A percentile compares a stretch with the other conserved stretches of the same genome.
phyloP scores from a whole-genome alignment of 192 early-diverging fungal species.

The Jimgerdemannia flammicorona region DNA sequence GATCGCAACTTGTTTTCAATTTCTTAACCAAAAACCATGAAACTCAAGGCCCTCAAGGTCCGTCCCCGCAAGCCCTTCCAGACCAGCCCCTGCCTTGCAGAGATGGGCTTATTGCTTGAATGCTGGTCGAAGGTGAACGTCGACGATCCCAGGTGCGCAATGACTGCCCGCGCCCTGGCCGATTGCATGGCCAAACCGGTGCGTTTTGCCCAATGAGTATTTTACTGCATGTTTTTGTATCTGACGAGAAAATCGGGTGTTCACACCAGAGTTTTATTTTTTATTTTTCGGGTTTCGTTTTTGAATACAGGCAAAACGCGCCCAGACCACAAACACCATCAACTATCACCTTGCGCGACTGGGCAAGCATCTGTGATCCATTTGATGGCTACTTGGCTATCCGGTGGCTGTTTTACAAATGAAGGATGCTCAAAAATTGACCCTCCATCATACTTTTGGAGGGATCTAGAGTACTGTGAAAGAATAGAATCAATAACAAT shows the following conservation, averaged over 20 bases:
- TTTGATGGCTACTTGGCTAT: too few relatives aligned
- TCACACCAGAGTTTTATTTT: background rate
- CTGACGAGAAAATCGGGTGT: background rate
- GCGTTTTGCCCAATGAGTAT: conserved; percentile 10
- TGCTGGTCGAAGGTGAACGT: conserved; percentile 54
- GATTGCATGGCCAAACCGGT: conserved; percentile 56
- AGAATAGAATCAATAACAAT: too few relatives aligned
- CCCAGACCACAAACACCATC: conserved; percentile 46
- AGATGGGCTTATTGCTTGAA: conserved; percentile 58
- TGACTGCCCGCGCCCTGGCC: conserved; percentile 44
- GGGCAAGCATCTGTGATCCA: conserved; percentile 46
- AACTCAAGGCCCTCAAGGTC: conserved; percentile 57
- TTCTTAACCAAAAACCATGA: conserved; percentile 37
- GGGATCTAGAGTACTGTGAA: too few relatives aligned
- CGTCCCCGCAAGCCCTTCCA: conserved; percentile 51
- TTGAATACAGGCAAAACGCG: conserved; percentile 31
- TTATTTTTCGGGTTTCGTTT: too few relatives aligned
- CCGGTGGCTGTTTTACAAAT: too few relatives aligned
- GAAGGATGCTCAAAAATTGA: too few relatives aligned
- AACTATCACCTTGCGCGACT: conserved; percentile 56
- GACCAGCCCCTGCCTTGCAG: conserved; percentile 49
- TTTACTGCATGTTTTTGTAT: too few relatives aligned
- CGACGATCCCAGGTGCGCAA: conserved; percentile 48
- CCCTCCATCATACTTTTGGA: too few relatives aligned
- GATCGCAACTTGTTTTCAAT: too few relatives aligned